Conservation (phyloP, 495 filamentous ascomycete genomes). For the Tetracladium marchalianum region DNA sequence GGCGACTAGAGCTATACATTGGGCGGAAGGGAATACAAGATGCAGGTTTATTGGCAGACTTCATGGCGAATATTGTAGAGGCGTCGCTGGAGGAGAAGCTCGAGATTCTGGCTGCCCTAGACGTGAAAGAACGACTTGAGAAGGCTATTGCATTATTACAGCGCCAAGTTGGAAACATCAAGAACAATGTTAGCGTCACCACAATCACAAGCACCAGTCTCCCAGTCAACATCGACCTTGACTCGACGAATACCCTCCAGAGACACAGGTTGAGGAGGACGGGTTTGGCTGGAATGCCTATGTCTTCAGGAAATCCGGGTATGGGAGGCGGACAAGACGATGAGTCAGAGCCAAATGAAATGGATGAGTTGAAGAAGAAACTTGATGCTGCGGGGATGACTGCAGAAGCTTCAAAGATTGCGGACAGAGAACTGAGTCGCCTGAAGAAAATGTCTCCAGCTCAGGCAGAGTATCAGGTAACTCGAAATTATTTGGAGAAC, state of each 20-base stretch:
- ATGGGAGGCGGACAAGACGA: constrained; percentile 37
- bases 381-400: constrained; percentile 69
- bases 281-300: constrained; percentile 38
- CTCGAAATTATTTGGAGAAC: constrained; percentile 90
- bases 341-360: constrained; percentile 67
- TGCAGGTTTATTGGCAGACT: constrained; percentile 85
- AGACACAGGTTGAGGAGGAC: constrained; percentile 40
- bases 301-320: constrained; percentile 28
- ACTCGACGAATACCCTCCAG: constrained; percentile 42
- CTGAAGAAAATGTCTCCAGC: constrained; percentile 90
- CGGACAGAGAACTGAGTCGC: constrained; percentile 78
- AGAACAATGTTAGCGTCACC: constrained; percentile 71
- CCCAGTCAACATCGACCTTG: constrained; percentile 41
- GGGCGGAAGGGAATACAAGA: constrained; percentile 63
- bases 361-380: constrained; percentile 86
- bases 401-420: constrained; percentile 66
- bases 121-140: constrained; percentile 67
- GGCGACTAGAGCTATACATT: constrained; percentile 79
- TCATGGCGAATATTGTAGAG: constrained; percentile 86
- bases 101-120: constrained; percentile 64
- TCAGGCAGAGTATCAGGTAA: constrained; percentile 92
- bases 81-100: constrained; percentile 82
- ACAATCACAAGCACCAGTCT: constrained; percentile 51
- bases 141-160: constrained; percentile 72
- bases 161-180: constrained; percentile 68